Evolutionary conservation across 192 early-diverging fungal species (phyloP).

Genomic region (Coemansia sp.): DNA sequence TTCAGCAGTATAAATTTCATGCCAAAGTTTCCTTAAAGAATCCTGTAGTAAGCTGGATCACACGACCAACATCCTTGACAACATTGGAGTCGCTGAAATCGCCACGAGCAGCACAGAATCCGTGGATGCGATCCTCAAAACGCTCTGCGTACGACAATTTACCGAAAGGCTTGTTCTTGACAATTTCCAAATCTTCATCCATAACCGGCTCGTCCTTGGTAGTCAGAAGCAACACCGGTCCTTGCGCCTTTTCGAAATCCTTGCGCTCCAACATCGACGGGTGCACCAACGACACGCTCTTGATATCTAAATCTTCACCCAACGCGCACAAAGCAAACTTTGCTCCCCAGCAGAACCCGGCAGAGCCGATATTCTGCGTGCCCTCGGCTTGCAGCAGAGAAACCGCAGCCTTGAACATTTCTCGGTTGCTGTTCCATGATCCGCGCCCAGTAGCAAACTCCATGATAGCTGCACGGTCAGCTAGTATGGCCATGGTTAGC

Average conservation of each 20-base stretch:
- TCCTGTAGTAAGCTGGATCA: conserved; percentile 1
- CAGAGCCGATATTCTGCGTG: conserved; percentile 46
- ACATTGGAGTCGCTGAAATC: conserved; percentile 25
- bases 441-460: conserved; percentile 25
- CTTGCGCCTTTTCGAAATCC: conserved; percentile 54
- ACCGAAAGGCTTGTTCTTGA: conserved; percentile 9
- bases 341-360: conserved; percentile 71
- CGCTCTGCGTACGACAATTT: conserved; percentile 42
- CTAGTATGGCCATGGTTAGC: conserved; percentile 21
- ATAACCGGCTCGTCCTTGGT: conserved; percentile 25
- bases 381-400: conserved; percentile 51
- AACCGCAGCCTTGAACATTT: conserved; percentile 19
- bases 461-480: conserved; percentile 15
- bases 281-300: conserved; percentile 55
- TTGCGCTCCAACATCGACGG: conserved; percentile 55
- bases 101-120: conserved; percentile 48
- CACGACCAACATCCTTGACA: conserved; percentile 13
- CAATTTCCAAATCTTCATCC: not conserved
- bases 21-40: conserved; percentile 12
- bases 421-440: conserved; percentile 10
- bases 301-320: conserved; percentile 39
- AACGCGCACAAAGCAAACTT: conserved; percentile 53
- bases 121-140: conserved; percentile 39
- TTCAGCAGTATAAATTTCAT: not conserved
- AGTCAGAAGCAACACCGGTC: conserved; percentile 56